Conservation (phyloP, 768 basidiomycete genomes). For the Russula abietina region DNA sequence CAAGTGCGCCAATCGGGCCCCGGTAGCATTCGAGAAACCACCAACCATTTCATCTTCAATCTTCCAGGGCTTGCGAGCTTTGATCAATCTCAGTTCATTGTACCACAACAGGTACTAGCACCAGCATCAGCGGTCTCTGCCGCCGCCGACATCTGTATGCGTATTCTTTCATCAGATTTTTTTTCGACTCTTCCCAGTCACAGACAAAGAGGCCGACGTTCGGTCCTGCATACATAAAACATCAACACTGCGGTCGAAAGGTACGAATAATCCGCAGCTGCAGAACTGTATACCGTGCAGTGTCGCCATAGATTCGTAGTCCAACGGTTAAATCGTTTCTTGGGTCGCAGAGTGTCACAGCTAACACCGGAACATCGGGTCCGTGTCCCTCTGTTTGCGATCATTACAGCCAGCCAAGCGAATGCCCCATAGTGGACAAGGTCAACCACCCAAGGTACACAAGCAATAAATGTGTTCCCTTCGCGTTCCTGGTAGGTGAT, state of each 20-base stretch:
- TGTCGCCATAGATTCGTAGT: background rate
- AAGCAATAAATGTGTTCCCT: background rate
- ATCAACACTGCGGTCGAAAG: background rate
- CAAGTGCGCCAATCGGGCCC: background rate
- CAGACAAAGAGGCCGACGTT: background rate
- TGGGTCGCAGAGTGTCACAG: background rate
- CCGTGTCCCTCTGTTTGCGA: background rate
- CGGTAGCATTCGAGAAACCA: background rate
- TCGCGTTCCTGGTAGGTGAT: background rate
- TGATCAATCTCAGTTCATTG: no score
- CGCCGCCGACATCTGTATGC: background rate
- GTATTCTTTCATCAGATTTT: background rate
- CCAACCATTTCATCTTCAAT: background rate
- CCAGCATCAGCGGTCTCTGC: background rate
- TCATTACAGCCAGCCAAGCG: background rate
- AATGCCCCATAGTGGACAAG: background rate
- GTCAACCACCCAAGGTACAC: background rate
- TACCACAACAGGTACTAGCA: background rate
- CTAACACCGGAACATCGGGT: background rate
- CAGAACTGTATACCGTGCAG: background rate
- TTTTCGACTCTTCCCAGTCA: background rate
- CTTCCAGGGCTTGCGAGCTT: background rate
- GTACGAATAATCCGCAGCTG: background rate
- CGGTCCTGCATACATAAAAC: background rate
- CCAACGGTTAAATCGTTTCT: background rate